Evolutionary conservation across 345 rosid genomes (phyloP), one percentile per base, ranked within the genome.

Genomic region (Melaleuca quinquenervia): DNA sequence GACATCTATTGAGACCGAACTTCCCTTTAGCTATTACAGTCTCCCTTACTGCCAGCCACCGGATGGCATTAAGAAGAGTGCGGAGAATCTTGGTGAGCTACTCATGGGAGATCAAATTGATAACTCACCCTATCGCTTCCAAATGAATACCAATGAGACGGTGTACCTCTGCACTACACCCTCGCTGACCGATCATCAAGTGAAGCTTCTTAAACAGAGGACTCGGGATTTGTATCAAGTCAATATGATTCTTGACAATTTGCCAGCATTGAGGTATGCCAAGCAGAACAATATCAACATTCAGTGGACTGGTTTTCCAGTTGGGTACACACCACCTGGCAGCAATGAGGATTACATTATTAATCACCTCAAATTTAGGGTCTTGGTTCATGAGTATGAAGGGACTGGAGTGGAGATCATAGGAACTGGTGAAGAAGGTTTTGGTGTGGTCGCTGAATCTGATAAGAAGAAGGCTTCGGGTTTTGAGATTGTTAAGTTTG

Each of bases 41-140:
- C 92, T 92, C 54, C 93, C 93, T 29, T 92, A 92, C 84, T 92
- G 93, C 89, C 10, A 36, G 84, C 91, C 92, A 22, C 14, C 22
- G 0, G 89, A 13, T 1, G 90, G 91, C 6, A 26, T 92, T 22
- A 92, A 88, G 85, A 91, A 87, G 50, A 92, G 93, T 84, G 92
- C 92, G 0, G 93, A 92, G 89, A 92, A 90, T 88, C 93, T 92
- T 3, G 92, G 93, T 36, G 92, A 92, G 87, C 93, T 90, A 74
- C 92, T 92, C 32, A 90, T 92, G 92, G 93, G 93, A 83, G 93
- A 92, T 84, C 92, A 92, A 83, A 92, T 92, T 14, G 93, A 90
- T 64, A 92, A 90, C 88, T 92, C 93, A 13, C 90, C 93, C 7
- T 92, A 92, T 74, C 84, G 88, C 76, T 92, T 92, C 86, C 84